phyloP scores from a whole-genome alignment of 2,329 filamentous ascomycete species.

The Penicillium sp. region DNA sequence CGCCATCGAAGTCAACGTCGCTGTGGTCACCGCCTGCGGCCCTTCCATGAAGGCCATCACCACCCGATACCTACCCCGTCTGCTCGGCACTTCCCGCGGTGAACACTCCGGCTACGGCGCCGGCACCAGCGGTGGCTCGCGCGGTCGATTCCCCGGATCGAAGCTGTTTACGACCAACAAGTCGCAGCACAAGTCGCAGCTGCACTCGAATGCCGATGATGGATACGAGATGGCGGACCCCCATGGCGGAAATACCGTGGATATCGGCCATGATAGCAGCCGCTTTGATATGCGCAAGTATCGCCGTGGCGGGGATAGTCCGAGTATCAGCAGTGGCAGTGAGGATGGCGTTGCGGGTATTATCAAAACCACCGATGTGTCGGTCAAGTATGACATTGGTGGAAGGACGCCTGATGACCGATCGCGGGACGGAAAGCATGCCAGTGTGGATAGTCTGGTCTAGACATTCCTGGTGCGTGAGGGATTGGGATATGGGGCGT shows the following conservation, averaged over 20 bases:
- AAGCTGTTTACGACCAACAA: constrained; percentile 14
- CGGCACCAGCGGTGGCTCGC: constrained; percentile 20
- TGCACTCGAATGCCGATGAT: constrained; percentile 18
- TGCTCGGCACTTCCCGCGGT: constrained; percentile 29
- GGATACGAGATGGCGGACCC: constrained; percentile 32
- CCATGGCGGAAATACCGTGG: constrained; percentile 10
- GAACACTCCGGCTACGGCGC: constrained; percentile 21
- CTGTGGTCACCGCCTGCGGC: constrained; percentile 39
- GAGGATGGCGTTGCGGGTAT: constrained; percentile 25
- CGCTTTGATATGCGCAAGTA: constrained; percentile 33
- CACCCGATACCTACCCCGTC: constrained; percentile 26
- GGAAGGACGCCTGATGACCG: constrained; percentile 9
- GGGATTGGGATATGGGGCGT: too few species aligned
- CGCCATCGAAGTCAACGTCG: constrained; percentile 39
- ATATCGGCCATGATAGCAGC: constrained; percentile 4
- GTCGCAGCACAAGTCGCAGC: constrained; percentile 17
- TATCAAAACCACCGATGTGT: constrained; percentile 31
- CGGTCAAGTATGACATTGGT: constrained; percentile 25
- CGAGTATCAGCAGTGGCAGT: constrained; percentile 25
- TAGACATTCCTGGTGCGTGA: constrained; percentile 2
- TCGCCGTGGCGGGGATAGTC: constrained; percentile 20
- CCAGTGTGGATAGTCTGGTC: constrained; percentile 30
- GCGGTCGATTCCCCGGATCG: constrained; percentile 16
- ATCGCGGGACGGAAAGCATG: constrained; percentile 20
- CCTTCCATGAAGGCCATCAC: constrained; percentile 38